Conservation (phyloP, 257 asterid species). For the Oldenlandia corymbosa region DNA sequence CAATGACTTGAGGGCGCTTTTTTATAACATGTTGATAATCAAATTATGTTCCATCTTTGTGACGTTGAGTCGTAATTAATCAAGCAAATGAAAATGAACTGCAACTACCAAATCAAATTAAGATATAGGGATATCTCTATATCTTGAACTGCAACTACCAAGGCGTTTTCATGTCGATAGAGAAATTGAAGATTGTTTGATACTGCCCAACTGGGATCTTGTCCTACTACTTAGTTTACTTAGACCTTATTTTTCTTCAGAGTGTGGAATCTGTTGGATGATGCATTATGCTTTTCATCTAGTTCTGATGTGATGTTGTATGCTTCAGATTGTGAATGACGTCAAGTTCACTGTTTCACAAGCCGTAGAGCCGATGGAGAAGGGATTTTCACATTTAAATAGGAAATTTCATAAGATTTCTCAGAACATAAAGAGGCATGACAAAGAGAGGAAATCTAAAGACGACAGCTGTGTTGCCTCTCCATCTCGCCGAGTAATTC, state of each 20-base stretch:
- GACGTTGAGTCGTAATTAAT: too few relatives aligned
- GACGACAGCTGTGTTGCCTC: constrained; percentile 71
- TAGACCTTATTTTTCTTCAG: background rate
- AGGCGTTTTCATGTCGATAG: background rate
- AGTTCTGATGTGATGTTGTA: background rate
- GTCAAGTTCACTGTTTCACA: constrained; percentile 84
- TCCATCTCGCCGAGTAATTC: constrained; percentile 50
- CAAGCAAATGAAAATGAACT: too few relatives aligned
- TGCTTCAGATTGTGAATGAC: constrained; percentile 81
- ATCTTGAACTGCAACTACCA: background rate
- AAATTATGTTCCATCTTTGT: too few relatives aligned
- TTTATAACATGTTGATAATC: too few relatives aligned
- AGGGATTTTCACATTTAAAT: constrained; percentile 77
- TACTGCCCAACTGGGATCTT: background rate
- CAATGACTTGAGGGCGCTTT: too few relatives aligned
- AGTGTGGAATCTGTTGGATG: background rate
- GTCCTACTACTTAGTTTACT: background rate
- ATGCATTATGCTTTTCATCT: background rate
- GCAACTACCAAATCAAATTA: too few relatives aligned
- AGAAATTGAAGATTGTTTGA: background rate
- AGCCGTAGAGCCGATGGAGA: constrained; percentile 96
- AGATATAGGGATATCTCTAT: background rate
- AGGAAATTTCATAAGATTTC: constrained; percentile 70
- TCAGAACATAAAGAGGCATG: constrained; percentile 72
- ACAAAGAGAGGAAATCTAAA: constrained; percentile 54